A percentile compares a stretch with the other conserved stretches of the same genome.
Evolutionary conservation across 2,329 filamentous ascomycete species (phyloP).

Genomic region (Chaetomium globosum): DNA sequence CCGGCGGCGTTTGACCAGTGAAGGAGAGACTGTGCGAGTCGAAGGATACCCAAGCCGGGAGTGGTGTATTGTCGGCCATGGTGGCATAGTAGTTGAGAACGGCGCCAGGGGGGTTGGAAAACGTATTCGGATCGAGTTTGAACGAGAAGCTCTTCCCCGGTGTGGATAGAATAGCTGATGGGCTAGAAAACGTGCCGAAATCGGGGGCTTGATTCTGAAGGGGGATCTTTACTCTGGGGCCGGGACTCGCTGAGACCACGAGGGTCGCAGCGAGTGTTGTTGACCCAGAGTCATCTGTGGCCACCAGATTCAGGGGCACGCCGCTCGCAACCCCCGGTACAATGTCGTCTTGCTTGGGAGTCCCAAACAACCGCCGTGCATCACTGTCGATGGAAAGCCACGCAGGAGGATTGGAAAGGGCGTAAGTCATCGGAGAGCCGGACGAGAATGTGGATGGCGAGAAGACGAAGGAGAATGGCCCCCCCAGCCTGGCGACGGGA

Average conservation of each 20-base stretch:
- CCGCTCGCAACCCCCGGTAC: constrained; percentile 57
- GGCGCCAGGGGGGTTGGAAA: constrained; percentile 55
- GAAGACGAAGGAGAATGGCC: constrained; percentile 71
- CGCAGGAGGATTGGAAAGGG: constrained; percentile 63
- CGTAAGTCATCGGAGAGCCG: constrained; percentile 63
- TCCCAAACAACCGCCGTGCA: constrained; percentile 70
- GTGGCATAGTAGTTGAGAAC: constrained; percentile 74
- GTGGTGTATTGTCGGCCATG: constrained; percentile 73
- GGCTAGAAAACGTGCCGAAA: constrained; percentile 63
- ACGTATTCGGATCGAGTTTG: constrained; percentile 61
- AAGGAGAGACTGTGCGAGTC: constrained; percentile 66
- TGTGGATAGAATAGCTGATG: constrained; percentile 60
- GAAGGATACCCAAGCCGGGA: constrained; percentile 85
- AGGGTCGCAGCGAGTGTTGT: constrained; percentile 68
- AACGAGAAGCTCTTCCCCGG: constrained; percentile 58
- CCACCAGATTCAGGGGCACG: constrained; percentile 66
- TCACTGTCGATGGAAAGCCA: constrained; percentile 75
- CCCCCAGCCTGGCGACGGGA: constrained; percentile 69
- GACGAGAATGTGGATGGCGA: constrained; percentile 74
- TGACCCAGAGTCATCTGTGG: constrained; percentile 67
- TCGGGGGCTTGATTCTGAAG: constrained; percentile 59
- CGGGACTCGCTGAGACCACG: constrained; percentile 63
- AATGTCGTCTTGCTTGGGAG: constrained; percentile 59
- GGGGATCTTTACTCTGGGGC: constrained; percentile 59
- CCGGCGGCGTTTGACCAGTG: constrained; percentile 68